Percentiles rank a stretch among this genome's conserved stretches.
phyloP scores from a whole-genome alignment of 352 stramenopile genomes.

The Phytophthora niederhauseri region DNA sequence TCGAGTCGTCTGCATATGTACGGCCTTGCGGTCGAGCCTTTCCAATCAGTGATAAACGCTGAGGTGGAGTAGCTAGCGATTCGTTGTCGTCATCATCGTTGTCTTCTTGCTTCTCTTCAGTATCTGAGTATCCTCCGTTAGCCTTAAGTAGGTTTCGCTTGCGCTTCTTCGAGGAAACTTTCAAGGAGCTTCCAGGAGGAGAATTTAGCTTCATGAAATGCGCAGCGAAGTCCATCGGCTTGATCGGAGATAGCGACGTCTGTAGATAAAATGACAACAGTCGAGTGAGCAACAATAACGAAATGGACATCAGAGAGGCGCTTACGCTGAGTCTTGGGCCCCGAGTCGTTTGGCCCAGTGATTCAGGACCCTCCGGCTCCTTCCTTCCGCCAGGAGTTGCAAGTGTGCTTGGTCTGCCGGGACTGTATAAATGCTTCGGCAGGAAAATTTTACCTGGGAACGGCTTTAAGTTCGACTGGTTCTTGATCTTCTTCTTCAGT shows the following conservation, averaged over 20 bases:
- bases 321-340: conserved; percentile 57
- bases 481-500: conserved; percentile 88
- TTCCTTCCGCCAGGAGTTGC: conserved; percentile 27
- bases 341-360: conserved; percentile 10
- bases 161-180: conserved; percentile 44
- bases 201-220: conserved; percentile 74
- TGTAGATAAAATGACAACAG: conserved; percentile 28
- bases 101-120: conserved; percentile 27
- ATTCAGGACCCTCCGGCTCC: conserved; percentile 36
- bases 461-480: conserved; percentile 81
- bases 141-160: conserved; percentile 34
- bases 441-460: conserved; percentile 88
- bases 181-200: conserved; percentile 52
- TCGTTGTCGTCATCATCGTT: conserved; percentile 15
- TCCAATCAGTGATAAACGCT: conserved; percentile 59
- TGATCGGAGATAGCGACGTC: conserved; percentile 79
- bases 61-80: conserved; percentile 31
- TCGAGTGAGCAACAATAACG: conserved; percentile 14
- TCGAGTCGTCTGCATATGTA: conserved; percentile 58
- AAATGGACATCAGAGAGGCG: conserved; percentile 9
- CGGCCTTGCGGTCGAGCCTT: conserved; percentile 45
- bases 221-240: conserved; percentile 49
- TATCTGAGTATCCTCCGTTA: conserved; percentile 15
- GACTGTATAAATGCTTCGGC: conserved; percentile 69
- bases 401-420: conserved; percentile 26